Evolutionary conservation across 2,329 filamentous ascomycete genomes (phyloP), one percentile per base, ranked within the genome.

Genomic region (Xylogone sp.): DNA sequence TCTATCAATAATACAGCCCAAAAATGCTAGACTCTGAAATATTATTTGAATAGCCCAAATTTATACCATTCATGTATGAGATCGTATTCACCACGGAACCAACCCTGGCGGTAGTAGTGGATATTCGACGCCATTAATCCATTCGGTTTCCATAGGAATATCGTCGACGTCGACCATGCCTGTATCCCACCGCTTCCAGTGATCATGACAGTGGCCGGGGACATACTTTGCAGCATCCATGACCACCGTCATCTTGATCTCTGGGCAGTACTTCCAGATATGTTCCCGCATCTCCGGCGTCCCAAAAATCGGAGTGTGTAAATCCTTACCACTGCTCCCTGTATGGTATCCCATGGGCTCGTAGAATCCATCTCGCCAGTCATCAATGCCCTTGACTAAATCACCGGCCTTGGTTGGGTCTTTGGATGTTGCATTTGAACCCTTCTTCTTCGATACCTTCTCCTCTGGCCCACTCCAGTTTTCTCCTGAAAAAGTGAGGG

Each of bases 291-390:
- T 59, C 54, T 71, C 67, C 0, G 72, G 73, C 3, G 68, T 72
- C 21, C 75, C 75, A 77, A 77, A 82, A 42, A 81, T 72, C 1
- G 64, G 67, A 10, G 59, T 53, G 53, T 77, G 74, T 18, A 81
- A 64, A 48, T 62, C 71, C 12, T 60, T 61, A 45, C 79, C 78
- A 49, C 72, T 73, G 7, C 73, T 73, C 20, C 77, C 78, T 1
- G 75, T 78, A 61, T 83, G 79, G 61, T 79, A 82, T 43, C 79
- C 79, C 78, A 82, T 79, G 13, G 79, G 79, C 61, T 79, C 65
- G 60, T 80, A 80, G 58, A 73, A 75, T 13, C 76, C 76, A n/a
- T 72, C 65, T 49, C 76, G 71, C 73, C 74, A 78, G 60, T 74
- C 71, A 61, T 79, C 76, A 39, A 79, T 64, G 7, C 70, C 75